Evolutionary conservation across 108 stramenopile genomes (phyloP).

Genomic region (Conticribra guillardii): DNA sequence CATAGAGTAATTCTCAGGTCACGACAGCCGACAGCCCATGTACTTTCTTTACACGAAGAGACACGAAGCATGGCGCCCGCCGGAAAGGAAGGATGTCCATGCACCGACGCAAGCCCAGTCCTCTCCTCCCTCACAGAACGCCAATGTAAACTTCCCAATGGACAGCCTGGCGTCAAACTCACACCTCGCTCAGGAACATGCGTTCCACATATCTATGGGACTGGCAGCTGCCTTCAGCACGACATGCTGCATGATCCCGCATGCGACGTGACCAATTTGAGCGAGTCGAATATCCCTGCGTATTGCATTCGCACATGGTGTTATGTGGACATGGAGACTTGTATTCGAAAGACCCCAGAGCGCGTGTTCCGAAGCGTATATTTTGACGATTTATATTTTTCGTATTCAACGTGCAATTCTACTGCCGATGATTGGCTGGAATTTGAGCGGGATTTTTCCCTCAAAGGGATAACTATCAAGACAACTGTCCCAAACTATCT

Average conservation of each 20-base stretch:
- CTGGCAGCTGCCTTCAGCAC: neutral
- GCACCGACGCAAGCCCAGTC: neutral
- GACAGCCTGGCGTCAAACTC: neutral
- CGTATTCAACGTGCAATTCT: neutral
- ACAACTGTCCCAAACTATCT: neutral
- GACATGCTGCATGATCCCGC: neutral
- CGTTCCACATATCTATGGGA: neutral
- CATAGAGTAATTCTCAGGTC: too few species aligned
- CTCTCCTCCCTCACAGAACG: neutral
- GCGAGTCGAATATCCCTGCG: neutral
- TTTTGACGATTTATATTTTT: neutral
- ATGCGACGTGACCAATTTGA: neutral
- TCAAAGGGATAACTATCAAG: neutral
- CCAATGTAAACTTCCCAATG: neutral
- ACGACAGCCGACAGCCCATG: too few species aligned
- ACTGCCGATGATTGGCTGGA: neutral
- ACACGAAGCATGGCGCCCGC: too few species aligned
- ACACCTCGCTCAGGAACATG: neutral
- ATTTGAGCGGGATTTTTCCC: neutral
- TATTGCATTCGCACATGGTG: neutral
- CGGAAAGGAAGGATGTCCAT: conserved; percentile 1
- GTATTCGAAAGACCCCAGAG: too few species aligned
- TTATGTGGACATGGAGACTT: neutral
- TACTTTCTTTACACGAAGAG: too few species aligned
- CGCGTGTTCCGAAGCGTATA: neutral